These are phyloP conservation scores for Didymella exigua DNA, from an alignment of 2,329 filamentous ascomycete genomes.

Conservation along the genomic window DNA sequence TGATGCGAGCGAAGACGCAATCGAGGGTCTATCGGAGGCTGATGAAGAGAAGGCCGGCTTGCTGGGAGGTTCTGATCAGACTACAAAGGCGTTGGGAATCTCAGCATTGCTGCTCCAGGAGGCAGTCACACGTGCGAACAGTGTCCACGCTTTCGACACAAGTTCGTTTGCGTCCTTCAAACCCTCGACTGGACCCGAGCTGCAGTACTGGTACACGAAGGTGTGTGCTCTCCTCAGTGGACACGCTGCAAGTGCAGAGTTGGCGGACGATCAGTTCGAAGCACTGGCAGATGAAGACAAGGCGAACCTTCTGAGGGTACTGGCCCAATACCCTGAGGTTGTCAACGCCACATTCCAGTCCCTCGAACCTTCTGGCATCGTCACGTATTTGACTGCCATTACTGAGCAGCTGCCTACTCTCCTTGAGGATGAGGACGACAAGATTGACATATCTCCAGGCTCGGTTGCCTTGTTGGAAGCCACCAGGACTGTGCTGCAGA, in stretches of 20 bases:
- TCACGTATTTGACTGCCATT: slow-evolving; percentile 36
- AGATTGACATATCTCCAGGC: slow-evolving; percentile 22
- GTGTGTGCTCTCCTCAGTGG: slow-evolving; percentile 25
- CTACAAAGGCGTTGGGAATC: slow-evolving; percentile 22
- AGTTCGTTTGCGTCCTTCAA: slow-evolving; percentile 36
- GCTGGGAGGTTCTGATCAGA: slow-evolving; percentile 23
- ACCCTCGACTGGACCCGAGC: slow-evolving; percentile 33
- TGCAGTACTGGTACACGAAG: slow-evolving; percentile 41
- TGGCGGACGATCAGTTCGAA: slow-evolving; percentile 33
- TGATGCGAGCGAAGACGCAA: slow-evolving; percentile 44
- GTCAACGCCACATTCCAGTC: slow-evolving; percentile 31
- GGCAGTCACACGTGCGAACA: slow-evolving; percentile 29
- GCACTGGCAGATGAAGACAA: slow-evolving; percentile 32
- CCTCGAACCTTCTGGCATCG: slow-evolving; percentile 36
- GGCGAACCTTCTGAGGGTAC: slow-evolving; percentile 33
- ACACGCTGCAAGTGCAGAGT: slow-evolving; percentile 11
- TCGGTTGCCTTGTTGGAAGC: slow-evolving; percentile 35
- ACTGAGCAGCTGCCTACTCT: slow-evolving; percentile 33
- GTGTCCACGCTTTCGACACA: slow-evolving; percentile 35
- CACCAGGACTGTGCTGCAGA: slow-evolving; percentile 37
- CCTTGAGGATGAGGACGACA: slow-evolving; percentile 27
- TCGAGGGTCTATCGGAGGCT: slow-evolving; percentile 20
- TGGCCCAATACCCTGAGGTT: slow-evolving; percentile 42
- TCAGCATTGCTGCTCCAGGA: slow-evolving; percentile 39
- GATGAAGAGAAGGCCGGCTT: slow-evolving; percentile 27